Conservation (phyloP, 2,329 filamentous ascomycete genomes). For the Alternaria triticina region DNA sequence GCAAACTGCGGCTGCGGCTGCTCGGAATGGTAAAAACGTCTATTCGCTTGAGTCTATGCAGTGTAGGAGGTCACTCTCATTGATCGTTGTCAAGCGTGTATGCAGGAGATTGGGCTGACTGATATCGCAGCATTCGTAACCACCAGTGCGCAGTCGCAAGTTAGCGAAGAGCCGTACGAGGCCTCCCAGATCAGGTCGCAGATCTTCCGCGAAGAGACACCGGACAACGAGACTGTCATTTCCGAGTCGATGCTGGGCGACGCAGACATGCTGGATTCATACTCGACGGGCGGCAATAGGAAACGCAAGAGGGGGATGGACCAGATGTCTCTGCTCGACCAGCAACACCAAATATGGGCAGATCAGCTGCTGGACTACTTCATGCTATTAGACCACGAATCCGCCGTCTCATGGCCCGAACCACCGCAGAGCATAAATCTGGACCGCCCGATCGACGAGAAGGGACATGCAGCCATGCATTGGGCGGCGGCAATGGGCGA, state of each 20-base stretch:
- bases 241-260: constrained; percentile 87
- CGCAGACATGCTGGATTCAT: constrained; percentile 75
- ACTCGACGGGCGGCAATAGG: constrained; percentile 55
- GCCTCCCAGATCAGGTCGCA: constrained; percentile 65
- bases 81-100: neutral
- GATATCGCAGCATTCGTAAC: constrained; percentile 26
- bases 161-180: constrained; percentile 69
- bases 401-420: constrained; percentile 71
- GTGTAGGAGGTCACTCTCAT: constrained; percentile 28
- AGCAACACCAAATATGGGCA: constrained; percentile 88
- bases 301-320: constrained; percentile 81
- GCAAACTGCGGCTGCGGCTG: constrained; percentile 62
- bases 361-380: constrained; percentile 97
- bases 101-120: constrained; percentile 3
- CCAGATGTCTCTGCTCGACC: constrained; percentile 71
- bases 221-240: constrained; percentile 81
- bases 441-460: constrained; percentile 90
- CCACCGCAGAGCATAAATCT: constrained; percentile 87
- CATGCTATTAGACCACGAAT: constrained; percentile 81
- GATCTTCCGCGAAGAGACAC: constrained; percentile 75
- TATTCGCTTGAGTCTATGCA: constrained; percentile 41
- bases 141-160: constrained; percentile 44
- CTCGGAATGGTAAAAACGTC: constrained; percentile 34
- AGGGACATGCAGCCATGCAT: constrained; percentile 90
- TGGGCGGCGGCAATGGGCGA: constrained; percentile 99